These are phyloP conservation scores for Ciborinia camelliae DNA, from an alignment of 2,329 filamentous ascomycete genomes.

Conservation along the genomic window DNA sequence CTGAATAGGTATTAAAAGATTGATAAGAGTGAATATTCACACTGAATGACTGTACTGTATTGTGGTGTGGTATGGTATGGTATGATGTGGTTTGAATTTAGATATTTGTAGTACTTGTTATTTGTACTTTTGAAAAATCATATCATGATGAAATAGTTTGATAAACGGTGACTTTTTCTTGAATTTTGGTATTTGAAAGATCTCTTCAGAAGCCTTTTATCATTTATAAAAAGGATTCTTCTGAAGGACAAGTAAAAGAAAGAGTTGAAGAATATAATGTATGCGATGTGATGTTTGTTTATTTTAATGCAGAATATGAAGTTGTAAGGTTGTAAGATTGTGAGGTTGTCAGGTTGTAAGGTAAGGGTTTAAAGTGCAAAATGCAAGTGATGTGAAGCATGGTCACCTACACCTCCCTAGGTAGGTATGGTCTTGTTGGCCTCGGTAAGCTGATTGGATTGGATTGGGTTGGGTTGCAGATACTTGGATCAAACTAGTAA, in stretches of 20 bases:
- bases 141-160: neutral
- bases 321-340: neutral
- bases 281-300: neutral
- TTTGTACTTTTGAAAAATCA: neutral
- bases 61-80: too few relatives aligned
- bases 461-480: too few relatives aligned
- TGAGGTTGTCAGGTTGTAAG: too few relatives aligned
- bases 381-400: too few relatives aligned
- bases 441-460: too few relatives aligned
- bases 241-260: neutral
- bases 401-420: too few relatives aligned
- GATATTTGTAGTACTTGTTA: neutral
- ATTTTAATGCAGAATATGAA: neutral
- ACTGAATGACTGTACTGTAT: neutral
- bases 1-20: neutral
- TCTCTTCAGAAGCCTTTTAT: neutral
- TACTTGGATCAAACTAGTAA: neutral
- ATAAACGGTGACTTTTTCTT: neutral
- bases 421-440: too few relatives aligned
- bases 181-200: neutral
- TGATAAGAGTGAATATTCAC: constrained; percentile 6
- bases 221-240: neutral
- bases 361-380: too few relatives aligned
- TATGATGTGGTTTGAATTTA: neutral
- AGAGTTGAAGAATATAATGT: neutral